phyloP scores from a whole-genome alignment of 176 grass and related monocot species.

The Zea luxurians region DNA sequence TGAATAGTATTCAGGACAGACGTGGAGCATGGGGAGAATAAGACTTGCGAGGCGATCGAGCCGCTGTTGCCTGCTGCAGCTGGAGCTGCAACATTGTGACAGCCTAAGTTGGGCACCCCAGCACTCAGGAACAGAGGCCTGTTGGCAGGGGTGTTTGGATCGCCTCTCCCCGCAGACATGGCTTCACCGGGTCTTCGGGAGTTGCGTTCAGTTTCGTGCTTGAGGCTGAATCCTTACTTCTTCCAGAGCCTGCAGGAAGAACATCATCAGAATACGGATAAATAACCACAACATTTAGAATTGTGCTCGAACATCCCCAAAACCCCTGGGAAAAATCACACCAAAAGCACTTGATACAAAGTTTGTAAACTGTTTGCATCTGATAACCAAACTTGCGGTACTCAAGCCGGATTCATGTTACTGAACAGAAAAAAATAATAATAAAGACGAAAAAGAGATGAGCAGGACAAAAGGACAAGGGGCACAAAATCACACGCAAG shows the following conservation, averaged over 20 bases:
- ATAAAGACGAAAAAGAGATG: neutral
- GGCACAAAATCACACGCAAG: neutral
- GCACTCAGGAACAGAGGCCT: neutral
- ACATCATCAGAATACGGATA: neutral
- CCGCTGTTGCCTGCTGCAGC: conserved; percentile 1
- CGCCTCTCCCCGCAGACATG: conserved; percentile 27
- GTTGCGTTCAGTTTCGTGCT: conserved; percentile 20
- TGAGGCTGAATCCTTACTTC: conserved; percentile 30
- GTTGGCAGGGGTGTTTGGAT: conserved; percentile 5
- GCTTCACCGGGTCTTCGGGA: conserved; percentile 15
- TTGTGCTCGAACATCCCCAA: conserved; percentile 26
- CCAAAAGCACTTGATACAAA: neutral
- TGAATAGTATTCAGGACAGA: conserved; percentile 16
- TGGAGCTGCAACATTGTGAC: conserved; percentile 20
- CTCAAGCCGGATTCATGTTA: neutral
- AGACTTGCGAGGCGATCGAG: neutral
- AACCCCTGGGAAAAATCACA: conserved; percentile 13
- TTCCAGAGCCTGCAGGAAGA: conserved; percentile 26
- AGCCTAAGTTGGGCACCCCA: conserved; percentile 1
- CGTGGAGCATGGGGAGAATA: conserved; percentile 22
- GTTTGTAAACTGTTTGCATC: neutral
- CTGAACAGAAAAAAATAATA: neutral
- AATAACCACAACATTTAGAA: neutral
- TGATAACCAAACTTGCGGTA: neutral
- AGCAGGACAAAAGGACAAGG: neutral